Base-by-base conservation (phyloP, 1,284 basidiomycete species). In the Ustilago xerochloae region DNA sequence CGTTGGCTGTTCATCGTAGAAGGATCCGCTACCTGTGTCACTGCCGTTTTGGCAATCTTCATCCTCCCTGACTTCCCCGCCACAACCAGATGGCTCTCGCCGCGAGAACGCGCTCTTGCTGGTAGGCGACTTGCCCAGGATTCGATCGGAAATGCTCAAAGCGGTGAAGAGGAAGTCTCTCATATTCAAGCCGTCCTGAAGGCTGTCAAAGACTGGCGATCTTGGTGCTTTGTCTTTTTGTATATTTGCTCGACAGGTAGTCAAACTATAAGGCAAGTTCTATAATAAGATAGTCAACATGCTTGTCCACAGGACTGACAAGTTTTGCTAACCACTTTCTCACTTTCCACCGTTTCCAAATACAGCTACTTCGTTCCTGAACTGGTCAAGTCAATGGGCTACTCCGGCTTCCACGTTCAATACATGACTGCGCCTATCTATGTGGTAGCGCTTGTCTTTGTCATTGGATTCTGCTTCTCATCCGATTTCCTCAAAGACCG, bases 141-240 rank as follows among this genome's bases (percentile, higher is more conserved):
- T 20, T 22, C 28, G 9, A 22, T 57, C n/a, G 60, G 65, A 9
- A 49, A 30, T 18, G 36, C 58, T 15, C 65, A 57, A 41, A 55
- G 58, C 7, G 63, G 56, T 12, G 52, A 68, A 12, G 57, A 58
- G 28, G 33, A 55, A 24, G 29, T 55, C 50, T 32, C 84, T 2
- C 85, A 87, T 68, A 75, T 67, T 53, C 69, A 81, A 28, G 85
- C 86, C 1, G 51, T 83, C 71, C 86, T 85, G 79, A 77, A 85
- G 74, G 82, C 81, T 13, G 29, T 85, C 33, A 58, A 35, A 8
- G 85, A 85, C 60, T 85, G 84, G 85, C 73, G 84, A 28, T 81
- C 84, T 43, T 84, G 84, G 75, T 55, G 72, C 15, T 82, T 73
- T 54, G 83, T 86, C 69, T 77, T 81, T 26, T 62, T 78, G 24